Base-by-base conservation (phyloP, 2,329 filamentous ascomycete species). In the Ceratocystis cubensis region DNA sequence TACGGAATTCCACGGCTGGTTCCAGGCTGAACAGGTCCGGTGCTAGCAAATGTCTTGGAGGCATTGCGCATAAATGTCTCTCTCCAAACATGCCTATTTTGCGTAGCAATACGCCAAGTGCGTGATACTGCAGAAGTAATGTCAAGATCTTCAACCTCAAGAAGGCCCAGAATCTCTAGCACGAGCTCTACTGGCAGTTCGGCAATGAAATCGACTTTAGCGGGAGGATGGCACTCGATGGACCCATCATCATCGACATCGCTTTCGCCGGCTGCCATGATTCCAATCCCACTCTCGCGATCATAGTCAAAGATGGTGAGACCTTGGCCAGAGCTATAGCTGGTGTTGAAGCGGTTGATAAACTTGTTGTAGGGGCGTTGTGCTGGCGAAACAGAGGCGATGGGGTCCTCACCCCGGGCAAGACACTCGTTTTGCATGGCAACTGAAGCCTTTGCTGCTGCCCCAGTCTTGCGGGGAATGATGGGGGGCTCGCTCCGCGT, bases 211-310 rank as follows among this genome's bases (percentile, higher is more conserved):
- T 87, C 84, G 41, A 50, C 59, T 63, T 66, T 44, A 15, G 44
- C 28, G 28, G 57, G 50, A 5, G 28, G 25, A 25, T 59, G 53
- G 53, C 53, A 30, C 2, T 59, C 70, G 4, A 70, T 71, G n/a
- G 61, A 67, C 13, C 77, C 74, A 25, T 72, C 72, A 1, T 75
- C 72, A 17, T 78, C 76, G 3, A 74, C 73, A 30, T 76, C 76
- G 1, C 73, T 69, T 2, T 76, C 76, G 20, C 78, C 73, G 1
- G 80, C 80, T 1, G 85, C 74, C 0, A 79, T 77, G 63, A 87
- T 86, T 41, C 83, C 84, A 64, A 87, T 85, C 22, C 84, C 84
- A 70, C 85, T 87, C 74, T 87, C 84, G 30, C 80, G 77, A 70
- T 87, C 84, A 69, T 81, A 83, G 61, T 75, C 76, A 17, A 68